Evolutionary conservation across 345 rosid species (phyloP).

Genomic region (Eucalyptus globulus): DNA sequence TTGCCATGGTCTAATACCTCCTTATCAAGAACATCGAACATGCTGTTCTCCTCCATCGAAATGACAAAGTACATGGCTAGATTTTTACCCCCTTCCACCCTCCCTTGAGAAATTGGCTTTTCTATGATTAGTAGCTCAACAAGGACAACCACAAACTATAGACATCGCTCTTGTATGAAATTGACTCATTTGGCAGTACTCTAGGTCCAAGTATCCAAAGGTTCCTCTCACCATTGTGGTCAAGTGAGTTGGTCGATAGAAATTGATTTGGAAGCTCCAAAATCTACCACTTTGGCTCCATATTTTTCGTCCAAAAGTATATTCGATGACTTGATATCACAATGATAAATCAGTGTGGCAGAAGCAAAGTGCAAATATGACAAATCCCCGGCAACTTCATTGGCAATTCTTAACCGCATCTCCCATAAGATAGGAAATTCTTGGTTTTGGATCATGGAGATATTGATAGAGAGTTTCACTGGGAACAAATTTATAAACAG

Average conservation of each 20-base stretch:
- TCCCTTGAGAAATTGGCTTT: background rate
- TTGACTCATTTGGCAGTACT: background rate
- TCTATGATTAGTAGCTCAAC: rapidly evolving
- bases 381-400: rapidly evolving
- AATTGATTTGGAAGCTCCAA: background rate
- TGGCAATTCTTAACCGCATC: rapidly evolving
- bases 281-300: too few relatives aligned
- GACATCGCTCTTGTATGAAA: background rate
- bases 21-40: background rate
- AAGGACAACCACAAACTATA: background rate
- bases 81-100: background rate
- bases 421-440: background rate
- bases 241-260: background rate
- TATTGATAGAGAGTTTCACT: background rate
- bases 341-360: rapidly evolving
- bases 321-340: background rate
- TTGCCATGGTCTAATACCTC: background rate
- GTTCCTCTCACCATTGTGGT: background rate
- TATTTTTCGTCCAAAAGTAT: background rate
- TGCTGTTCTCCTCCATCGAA: background rate
- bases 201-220: background rate
- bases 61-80: background rate
- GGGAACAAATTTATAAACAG: background rate
- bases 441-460: background rate
- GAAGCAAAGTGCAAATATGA: background rate